phyloP scores from a whole-genome alignment of 768 basidiomycete species.

The Pulveroboletus sp. region DNA sequence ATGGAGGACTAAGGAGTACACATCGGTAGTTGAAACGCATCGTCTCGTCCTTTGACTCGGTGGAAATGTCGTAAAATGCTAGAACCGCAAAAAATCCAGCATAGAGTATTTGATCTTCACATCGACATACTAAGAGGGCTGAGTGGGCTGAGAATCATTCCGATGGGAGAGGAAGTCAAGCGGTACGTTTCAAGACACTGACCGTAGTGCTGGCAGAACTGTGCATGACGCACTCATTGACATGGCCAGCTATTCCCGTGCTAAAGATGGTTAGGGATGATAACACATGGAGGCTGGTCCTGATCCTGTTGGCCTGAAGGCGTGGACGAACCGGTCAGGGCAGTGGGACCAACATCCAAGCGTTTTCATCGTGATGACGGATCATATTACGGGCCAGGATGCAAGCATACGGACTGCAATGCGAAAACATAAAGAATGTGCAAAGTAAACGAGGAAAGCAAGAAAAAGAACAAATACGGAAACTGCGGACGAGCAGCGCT shows the following conservation, averaged over 20 bases:
- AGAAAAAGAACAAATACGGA: slow-evolving; percentile 13
- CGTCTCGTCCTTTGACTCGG: not conserved
- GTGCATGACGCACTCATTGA: not conserved
- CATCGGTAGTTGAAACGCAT: not conserved
- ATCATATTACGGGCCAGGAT: slow-evolving; percentile 2
- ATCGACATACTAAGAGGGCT: not conserved
- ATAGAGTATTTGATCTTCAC: not conserved
- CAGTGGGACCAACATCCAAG: not conserved
- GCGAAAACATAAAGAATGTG: slow-evolving; percentile 9
- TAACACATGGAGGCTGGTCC: not conserved
- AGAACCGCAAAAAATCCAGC: not conserved
- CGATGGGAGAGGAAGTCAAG: not conserved
- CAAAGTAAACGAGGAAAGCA: not conserved
- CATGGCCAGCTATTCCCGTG: not conserved
- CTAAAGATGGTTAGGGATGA: not conserved
- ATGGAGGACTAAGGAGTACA: not conserved
- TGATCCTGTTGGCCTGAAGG: slow-evolving; percentile 5
- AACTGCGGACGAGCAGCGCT: not conserved
- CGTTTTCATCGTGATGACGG: not conserved
- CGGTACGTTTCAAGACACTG: not conserved
- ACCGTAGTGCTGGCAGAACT: not conserved
- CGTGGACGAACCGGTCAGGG: not conserved
- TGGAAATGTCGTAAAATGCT: not conserved
- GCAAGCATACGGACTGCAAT: not conserved
- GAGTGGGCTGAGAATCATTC: not conserved